Base-by-base conservation (phyloP, 306 rosid species). In the Hylodesmum podocarpum region DNA sequence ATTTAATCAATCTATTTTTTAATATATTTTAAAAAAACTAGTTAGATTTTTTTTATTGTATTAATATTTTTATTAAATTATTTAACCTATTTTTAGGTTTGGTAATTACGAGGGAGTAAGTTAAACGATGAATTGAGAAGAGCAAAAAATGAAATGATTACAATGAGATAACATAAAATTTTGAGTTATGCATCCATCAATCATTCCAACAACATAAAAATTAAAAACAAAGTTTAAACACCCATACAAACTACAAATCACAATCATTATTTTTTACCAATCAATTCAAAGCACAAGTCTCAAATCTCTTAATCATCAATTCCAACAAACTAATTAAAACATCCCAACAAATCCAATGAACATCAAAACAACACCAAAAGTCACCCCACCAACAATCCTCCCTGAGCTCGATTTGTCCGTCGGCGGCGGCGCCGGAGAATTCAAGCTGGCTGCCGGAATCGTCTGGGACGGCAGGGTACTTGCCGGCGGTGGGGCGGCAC, bases 391-490 rank as follows among this genome's bases (percentile, higher is more conserved):
- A 70, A 76, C 70, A 66, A 65, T 6, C 69, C 65, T 84, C 10
- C 76, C 36, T 1, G 70, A 54, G 21, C 74, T 16, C 0, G 90
- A 81, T 11, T 39, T 34, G 6, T 24, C 47, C 0, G 51, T 5
- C 0, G 83, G 84, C 19, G 78, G 24, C 1, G 82, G 82, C 1
- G 63, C 80, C 25, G 77, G 78, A 39, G 82, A 0, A 37, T 2
- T 12, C 43, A 75, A 14, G 12, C 10, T 3, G 39, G 51, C 0
- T 2, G 66, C 5, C 4, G 37, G 37, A 63, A 22, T 7, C 0
- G 21, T 33, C 33, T 21, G 66, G 0, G 85, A 82, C 9, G 64
- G 37, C 40, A 14, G 4, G 25, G 0, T 14, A 8, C 15, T 54
- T 40, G 14, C 25, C 0, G 75, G 81, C 1, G 71, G n/a, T 1